Percentiles rank a stretch among this genome's conserved stretches.
phyloP scores from a whole-genome alignment of 805 yeast genomes.

The Candida morakotiae region DNA sequence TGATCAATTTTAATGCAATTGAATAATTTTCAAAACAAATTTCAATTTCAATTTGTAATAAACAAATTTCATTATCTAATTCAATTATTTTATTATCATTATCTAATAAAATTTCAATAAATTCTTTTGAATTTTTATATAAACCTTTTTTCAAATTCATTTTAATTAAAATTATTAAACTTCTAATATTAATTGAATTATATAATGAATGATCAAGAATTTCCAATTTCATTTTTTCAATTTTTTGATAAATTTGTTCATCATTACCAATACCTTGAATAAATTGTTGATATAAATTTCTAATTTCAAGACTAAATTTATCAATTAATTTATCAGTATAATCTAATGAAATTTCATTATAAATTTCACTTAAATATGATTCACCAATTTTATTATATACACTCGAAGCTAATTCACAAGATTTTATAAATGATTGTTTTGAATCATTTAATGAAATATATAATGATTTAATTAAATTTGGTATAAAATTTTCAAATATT shows the following conservation, averaged over 20 bases:
- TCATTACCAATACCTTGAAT: constrained; percentile 33
- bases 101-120: constrained; percentile 26
- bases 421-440: constrained; percentile 39
- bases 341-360: constrained; percentile 44
- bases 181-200: constrained; percentile 38
- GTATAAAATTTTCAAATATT: constrained; percentile 42
- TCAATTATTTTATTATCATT: constrained; percentile 30
- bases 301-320: constrained; percentile 31
- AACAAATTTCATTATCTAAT: constrained; percentile 22
- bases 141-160: constrained; percentile 37
- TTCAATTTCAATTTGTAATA: constrained; percentile 26
- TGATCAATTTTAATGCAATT: constrained; percentile 21
- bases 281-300: constrained; percentile 36
- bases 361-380: constrained; percentile 42
- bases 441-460: constrained; percentile 52
- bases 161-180: constrained; percentile 35
- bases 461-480: constrained; percentile 53
- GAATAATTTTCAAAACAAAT: constrained; percentile 28
- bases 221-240: constrained; percentile 28
- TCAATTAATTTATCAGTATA: constrained; percentile 40
- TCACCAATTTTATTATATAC: constrained; percentile 54
- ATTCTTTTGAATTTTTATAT: constrained; percentile 25
- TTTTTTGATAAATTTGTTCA: constrained; percentile 31
- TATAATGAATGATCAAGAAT: constrained; percentile 33
- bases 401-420: constrained; percentile 42